A percentile compares a stretch with the other conserved stretches of the same genome.
These are phyloP conservation scores for Pelargonium exstipulatum DNA, from an alignment of 441 rosid species.

Conservation along the genomic window DNA sequence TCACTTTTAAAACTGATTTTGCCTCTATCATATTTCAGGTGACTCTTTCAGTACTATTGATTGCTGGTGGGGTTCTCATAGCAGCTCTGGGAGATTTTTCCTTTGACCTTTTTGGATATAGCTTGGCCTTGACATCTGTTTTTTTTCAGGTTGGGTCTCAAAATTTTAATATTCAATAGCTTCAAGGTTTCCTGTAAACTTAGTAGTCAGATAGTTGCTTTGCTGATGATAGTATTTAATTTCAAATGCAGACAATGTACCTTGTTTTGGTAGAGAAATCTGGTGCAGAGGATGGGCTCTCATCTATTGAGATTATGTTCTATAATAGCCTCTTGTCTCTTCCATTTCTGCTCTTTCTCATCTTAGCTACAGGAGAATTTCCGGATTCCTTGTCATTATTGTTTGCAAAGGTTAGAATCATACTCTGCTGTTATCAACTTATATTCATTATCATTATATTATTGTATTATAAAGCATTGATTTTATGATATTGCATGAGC, in stretches of 20 bases:
- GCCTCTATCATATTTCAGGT: constrained; percentile 46
- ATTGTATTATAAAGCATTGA: background rate
- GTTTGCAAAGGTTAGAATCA: constrained; percentile 68
- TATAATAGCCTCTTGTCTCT: constrained; percentile 90
- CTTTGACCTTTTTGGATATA: constrained; percentile 74
- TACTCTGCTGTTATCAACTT: background rate
- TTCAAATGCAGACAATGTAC: constrained; percentile 79
- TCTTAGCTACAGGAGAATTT: constrained; percentile 76
- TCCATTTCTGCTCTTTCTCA: constrained; percentile 73
- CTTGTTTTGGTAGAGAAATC: constrained; percentile 91
- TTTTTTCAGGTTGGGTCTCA: constrained; percentile 71
- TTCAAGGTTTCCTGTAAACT: constrained; percentile 1
- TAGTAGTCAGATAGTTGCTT: constrained; percentile 7
- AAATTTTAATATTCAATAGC: background rate
- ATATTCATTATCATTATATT: background rate
- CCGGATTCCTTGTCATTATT: constrained; percentile 66
- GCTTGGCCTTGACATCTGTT: constrained; percentile 86
- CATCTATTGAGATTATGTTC: constrained; percentile 88
- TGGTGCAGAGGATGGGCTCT: constrained; percentile 92
- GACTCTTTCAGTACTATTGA: constrained; percentile 67
- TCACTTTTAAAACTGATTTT: background rate
- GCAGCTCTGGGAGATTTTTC: constrained; percentile 95
- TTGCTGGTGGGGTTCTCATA: constrained; percentile 75
- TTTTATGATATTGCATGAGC: background rate
- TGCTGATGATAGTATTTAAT: constrained; percentile 11